Evolutionary conservation across 805 yeast genomes (phyloP).

Genomic region (Priceomyces fermenticarens): DNA sequence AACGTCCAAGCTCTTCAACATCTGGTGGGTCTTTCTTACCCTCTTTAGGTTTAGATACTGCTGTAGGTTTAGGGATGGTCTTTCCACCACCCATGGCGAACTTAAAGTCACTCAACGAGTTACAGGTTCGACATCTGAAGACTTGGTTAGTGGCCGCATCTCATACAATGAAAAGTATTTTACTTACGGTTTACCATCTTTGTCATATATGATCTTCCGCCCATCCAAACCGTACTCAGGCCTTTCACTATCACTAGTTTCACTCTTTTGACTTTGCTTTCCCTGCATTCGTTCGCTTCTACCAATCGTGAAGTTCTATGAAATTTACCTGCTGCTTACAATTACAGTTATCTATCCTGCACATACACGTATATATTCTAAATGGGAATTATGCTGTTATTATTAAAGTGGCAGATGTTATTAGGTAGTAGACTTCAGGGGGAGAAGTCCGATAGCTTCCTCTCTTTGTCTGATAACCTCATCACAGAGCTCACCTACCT

Average conservation of each 20-base stretch:
- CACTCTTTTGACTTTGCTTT: background rate
- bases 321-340: too few species aligned
- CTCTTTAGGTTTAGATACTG: constrained; percentile 5
- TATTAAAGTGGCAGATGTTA: too few species aligned
- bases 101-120: constrained; percentile 75
- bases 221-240: constrained; percentile 60
- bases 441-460: constrained; percentile 9
- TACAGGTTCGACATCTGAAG: constrained; percentile 80
- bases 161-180: background rate
- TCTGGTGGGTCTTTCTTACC: constrained; percentile 76
- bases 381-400: too few species aligned
- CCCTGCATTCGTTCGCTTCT: background rate
- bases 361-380: too few species aligned
- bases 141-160: constrained; percentile 5
- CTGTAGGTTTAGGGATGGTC: constrained; percentile 6
- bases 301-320: too few species aligned
- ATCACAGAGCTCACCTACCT: constrained; percentile 67
- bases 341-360: too few species aligned
- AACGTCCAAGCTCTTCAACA: constrained; percentile 71
- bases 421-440: background rate
- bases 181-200: constrained; percentile 91
- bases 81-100: constrained; percentile 39
- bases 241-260: background rate
- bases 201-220: constrained; percentile 69
- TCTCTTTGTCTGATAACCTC: constrained; percentile 29